Percentiles rank a stretch among this genome's conserved stretches.
Conservation (phyloP, 139 green algal genomes). For the Spirogloea muscicola region DNA sequence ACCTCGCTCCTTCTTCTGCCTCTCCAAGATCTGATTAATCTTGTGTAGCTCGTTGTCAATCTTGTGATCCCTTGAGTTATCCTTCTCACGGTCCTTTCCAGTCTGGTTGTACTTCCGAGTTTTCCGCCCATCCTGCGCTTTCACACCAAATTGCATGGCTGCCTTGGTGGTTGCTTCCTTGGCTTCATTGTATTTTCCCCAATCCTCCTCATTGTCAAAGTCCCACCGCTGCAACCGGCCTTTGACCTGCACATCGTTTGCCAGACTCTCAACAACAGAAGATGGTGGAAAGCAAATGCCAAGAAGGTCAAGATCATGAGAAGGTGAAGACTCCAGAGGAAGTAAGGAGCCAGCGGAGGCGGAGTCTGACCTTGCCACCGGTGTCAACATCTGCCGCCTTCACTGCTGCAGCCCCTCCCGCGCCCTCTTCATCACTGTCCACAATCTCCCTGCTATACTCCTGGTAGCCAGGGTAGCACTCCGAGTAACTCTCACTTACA, state of each 20-base stretch:
- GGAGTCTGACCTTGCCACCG: constrained; percentile 56
- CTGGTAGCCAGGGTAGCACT: constrained; percentile 60
- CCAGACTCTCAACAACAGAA: no score
- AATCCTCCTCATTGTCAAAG: constrained; percentile 77
- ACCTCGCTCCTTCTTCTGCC: constrained; percentile 60
- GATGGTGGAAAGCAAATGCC: no score
- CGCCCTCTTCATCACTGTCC: constrained; percentile 46
- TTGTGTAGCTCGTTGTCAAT: constrained; percentile 64
- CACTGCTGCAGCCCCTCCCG: constrained; percentile 53
- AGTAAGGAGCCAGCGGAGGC: no score
- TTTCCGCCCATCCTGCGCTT: constrained; percentile 65
- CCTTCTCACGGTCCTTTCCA: constrained; percentile 49
- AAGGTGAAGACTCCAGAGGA: no score
- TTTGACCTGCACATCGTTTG: constrained; percentile 39
- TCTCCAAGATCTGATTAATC: constrained; percentile 65
- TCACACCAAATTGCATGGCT: constrained; percentile 75
- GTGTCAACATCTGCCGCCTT: constrained; percentile 62
- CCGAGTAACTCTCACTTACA: constrained; percentile 59
- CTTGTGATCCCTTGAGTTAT: no score
- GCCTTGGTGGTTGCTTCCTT: constrained; percentile 65
- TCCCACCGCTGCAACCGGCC: constrained; percentile 54
- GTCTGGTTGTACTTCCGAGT: constrained; percentile 48
- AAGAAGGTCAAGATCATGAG: no score
- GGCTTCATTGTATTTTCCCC: constrained; percentile 60
- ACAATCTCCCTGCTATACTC: constrained; percentile 36